These are phyloP conservation scores for Pseudonitzschia pungens DNA, from an alignment of 108 stramenopile genomes.

Conservation along the genomic window DNA sequence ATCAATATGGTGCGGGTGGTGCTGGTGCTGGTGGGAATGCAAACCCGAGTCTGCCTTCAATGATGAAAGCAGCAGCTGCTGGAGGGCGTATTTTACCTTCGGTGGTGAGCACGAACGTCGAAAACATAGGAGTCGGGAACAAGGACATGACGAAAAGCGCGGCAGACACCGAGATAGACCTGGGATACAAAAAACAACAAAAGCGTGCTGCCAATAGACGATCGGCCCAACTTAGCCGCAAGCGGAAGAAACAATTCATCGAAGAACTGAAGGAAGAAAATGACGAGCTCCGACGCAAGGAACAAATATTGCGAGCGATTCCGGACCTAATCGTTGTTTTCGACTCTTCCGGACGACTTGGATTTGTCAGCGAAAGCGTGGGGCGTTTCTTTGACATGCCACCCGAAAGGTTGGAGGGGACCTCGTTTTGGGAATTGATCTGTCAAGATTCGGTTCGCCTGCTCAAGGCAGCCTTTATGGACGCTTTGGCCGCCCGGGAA, in stretches of 20 bases:
- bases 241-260: conserved; percentile 92
- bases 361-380: conserved; percentile 74
- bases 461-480: conserved; percentile 87
- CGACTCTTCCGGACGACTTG: conserved; percentile 74
- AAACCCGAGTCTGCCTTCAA: background rate
- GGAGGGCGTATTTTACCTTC: conserved; percentile 6
- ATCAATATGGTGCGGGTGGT: too few species aligned
- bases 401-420: conserved; percentile 57
- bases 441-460: conserved; percentile 69
- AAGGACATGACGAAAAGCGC: too few species aligned
- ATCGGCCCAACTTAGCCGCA: conserved; percentile 91
- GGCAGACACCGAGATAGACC: background rate
- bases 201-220: conserved; percentile 85
- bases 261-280: conserved; percentile 92
- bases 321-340: conserved; percentile 86
- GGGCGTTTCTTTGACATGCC: conserved; percentile 50
- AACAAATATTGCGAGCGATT: conserved; percentile 75
- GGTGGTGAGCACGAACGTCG: background rate
- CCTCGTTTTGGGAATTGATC: conserved; percentile 76
- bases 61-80: background rate
- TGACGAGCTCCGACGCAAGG: conserved; percentile 72
- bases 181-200: conserved; percentile 63
- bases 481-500: conserved; percentile 71
- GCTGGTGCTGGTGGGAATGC: background rate
- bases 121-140: background rate